phyloP scores from a whole-genome alignment of 1,284 basidiomycete genomes.

The Ganoderma sp. region DNA sequence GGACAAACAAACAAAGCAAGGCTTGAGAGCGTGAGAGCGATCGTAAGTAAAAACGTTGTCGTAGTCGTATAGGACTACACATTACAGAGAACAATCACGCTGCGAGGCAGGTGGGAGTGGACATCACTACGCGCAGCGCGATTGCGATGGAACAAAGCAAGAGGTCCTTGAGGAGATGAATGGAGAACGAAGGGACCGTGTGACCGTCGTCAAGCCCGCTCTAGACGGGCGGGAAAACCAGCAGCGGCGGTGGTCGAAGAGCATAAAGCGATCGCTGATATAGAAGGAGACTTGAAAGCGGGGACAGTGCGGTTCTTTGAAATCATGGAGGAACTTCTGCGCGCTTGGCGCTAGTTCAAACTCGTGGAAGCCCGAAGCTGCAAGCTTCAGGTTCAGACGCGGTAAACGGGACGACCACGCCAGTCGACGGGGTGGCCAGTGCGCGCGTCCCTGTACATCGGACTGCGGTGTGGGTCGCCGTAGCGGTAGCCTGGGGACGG shows the following conservation, averaged over 20 bases:
- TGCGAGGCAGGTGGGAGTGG: not conserved
- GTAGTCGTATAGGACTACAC: constrained; percentile 14
- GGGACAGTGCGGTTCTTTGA: not conserved
- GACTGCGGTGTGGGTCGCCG: constrained; percentile 6
- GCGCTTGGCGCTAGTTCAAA: constrained; percentile 23
- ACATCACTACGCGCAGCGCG: not conserved
- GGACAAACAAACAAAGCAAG: constrained; percentile 5
- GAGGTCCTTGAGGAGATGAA: not conserved
- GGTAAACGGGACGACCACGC: constrained; percentile 56
- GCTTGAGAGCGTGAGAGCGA: constrained; percentile 26
- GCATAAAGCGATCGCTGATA: not conserved
- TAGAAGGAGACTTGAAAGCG: constrained; percentile 7
- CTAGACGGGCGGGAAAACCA: not conserved
- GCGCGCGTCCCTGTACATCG: constrained; percentile 53
- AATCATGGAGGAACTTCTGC: constrained; percentile 10
- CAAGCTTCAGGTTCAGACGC: constrained; percentile 44
- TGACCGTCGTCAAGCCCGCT: not conserved
- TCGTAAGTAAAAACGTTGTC: constrained; percentile 13
- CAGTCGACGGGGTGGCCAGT: constrained; percentile 58
- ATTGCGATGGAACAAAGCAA: constrained; percentile 1
- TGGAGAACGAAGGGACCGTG: not conserved
- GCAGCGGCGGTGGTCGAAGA: not conserved
- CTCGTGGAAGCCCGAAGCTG: constrained; percentile 6
- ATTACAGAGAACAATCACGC: constrained; percentile 19
- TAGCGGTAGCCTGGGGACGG: constrained; percentile 45